Conservation (phyloP, 257 asterid species). For the Rubia yunnanensis region DNA sequence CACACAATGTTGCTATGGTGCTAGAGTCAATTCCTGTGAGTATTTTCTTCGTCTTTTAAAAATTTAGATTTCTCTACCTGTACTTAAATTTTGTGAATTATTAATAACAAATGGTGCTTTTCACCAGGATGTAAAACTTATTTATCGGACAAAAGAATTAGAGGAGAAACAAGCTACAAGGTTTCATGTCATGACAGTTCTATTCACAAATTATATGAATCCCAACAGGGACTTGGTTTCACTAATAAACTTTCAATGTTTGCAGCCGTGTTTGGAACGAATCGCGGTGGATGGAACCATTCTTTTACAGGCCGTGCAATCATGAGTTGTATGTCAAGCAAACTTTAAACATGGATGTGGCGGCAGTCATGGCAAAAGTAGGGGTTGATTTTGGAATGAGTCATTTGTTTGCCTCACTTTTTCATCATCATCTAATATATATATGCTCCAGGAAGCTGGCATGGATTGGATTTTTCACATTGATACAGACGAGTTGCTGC, state of each 20-base stretch:
- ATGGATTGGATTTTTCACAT: constrained; percentile 52
- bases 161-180: constrained; percentile 30
- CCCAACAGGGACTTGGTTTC: neutral
- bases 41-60: neutral
- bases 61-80: too few relatives aligned
- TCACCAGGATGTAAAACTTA: constrained; percentile 23
- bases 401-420: neutral
- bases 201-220: neutral
- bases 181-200: constrained; percentile 2
- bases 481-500: constrained; percentile 45
- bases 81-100: too few relatives aligned
- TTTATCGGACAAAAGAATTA: constrained; percentile 23
- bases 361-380: constrained; percentile 29
- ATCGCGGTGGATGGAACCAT: constrained; percentile 20
- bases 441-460: constrained; percentile 32
- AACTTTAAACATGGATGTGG: constrained; percentile 29
- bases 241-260: neutral
- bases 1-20: constrained; percentile 60
- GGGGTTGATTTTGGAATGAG: too few relatives aligned
- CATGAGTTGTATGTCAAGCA: constrained; percentile 30
- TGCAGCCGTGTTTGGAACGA: constrained; percentile 32
- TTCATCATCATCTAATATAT: neutral
- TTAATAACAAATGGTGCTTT: neutral
- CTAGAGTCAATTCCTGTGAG: constrained; percentile 68
- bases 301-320: constrained; percentile 30